Evolutionary conservation across 495 filamentous ascomycete genomes (phyloP).

Genomic region (Hamigera avellanea): DNA sequence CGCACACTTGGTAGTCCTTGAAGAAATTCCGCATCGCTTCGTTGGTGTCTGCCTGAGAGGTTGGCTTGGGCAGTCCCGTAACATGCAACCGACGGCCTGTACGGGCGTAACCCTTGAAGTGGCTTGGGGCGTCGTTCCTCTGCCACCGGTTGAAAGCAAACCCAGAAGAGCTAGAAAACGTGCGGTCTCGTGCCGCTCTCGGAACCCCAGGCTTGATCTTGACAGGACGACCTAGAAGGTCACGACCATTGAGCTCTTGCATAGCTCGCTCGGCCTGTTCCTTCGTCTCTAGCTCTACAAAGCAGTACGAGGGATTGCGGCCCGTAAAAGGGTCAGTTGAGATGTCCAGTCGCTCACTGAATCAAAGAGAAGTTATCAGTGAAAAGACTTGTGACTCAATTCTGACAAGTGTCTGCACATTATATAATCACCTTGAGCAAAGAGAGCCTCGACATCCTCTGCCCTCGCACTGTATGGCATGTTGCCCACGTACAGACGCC

Average conservation of each 20-base stretch:
- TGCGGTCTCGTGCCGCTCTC: slow-evolving; percentile 7
- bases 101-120: slow-evolving; percentile 2
- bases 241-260: slow-evolving; percentile 27
- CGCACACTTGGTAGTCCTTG: no score
- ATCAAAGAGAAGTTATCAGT: slow-evolving; percentile 8
- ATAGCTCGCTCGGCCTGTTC: slow-evolving; percentile 36
- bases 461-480: slow-evolving; percentile 40
- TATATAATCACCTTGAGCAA: no score
- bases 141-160: slow-evolving; percentile 8
- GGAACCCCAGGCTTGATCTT: slow-evolving; percentile 38
- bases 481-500: slow-evolving; percentile 44
- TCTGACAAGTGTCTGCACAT: no score
- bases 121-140: slow-evolving; percentile 4
- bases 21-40: no score
- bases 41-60: no score
- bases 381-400: not conserved
- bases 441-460: slow-evolving; percentile 30
- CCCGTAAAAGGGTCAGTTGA: slow-evolving; percentile 44
- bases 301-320: slow-evolving; percentile 49
- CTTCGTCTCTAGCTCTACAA: slow-evolving; percentile 37
- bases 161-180: not conserved
- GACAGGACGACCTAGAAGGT: slow-evolving; percentile 32
- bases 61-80: no score
- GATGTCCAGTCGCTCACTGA: slow-evolving; percentile 38
- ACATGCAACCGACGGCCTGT: no score